Evolutionary conservation across 305 asterid species (phyloP).

Genomic region (Fraxinus sp.): DNA sequence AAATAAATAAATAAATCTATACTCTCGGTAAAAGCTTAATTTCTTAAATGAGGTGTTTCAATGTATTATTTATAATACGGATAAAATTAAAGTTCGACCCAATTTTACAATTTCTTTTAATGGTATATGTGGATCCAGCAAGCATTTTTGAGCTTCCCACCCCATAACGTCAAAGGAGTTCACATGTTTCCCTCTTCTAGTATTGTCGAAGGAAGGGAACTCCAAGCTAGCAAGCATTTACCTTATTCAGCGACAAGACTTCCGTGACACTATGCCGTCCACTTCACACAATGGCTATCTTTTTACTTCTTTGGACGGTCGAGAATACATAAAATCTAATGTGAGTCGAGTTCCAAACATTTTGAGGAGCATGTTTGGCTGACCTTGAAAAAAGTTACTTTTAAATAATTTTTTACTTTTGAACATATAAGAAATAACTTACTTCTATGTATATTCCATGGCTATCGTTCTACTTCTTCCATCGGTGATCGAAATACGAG

Average conservation of each 20-base stretch:
- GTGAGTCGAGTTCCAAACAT: not conserved
- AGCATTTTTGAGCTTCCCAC: conserved; percentile 1
- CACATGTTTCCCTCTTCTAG: conserved; percentile 31
- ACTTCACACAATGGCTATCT: not conserved
- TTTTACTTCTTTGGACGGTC: not conserved
- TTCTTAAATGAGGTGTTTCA: not conserved
- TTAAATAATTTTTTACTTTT: not conserved
- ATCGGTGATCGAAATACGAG: not conserved
- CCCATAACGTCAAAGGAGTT: conserved; percentile 18
- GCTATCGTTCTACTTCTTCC: not conserved
- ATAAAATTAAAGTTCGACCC: not conserved
- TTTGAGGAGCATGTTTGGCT: not conserved
- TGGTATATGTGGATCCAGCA: not conserved
- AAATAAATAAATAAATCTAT: no score
- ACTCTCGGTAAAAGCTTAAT: no score
- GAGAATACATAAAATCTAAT: not conserved
- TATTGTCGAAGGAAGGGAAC: not conserved
- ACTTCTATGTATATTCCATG: not conserved
- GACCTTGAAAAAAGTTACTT: not conserved
- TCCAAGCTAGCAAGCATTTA: conserved; percentile 9
- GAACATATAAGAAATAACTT: not conserved
- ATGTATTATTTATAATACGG: not conserved
- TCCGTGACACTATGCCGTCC: conserved; percentile 25
- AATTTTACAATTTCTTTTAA: not conserved
- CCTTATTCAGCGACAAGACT: conserved; percentile 20